Conservation (phyloP, 768 basidiomycete species). For the Cantharellus anzutake region DNA sequence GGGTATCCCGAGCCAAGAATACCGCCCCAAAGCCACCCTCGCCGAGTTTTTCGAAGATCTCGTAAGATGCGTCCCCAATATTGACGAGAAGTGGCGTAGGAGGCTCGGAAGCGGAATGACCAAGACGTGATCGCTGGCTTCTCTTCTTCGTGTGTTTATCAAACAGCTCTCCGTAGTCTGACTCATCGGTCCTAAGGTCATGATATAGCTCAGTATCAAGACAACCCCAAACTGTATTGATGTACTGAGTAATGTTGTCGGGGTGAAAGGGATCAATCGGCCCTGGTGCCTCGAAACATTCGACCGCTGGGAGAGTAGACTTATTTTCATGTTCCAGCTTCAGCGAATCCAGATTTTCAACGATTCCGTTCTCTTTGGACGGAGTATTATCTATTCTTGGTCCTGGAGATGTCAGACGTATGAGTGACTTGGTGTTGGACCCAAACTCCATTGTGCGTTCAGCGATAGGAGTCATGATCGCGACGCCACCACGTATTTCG, state of each 20-base stretch:
- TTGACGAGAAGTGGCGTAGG: constrained; percentile 30
- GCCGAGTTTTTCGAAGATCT: constrained; percentile 72
- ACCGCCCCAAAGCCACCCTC: constrained; percentile 95
- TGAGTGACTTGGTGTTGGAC: constrained; percentile 30
- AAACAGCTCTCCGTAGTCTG: constrained; percentile 42
- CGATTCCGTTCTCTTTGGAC: neutral
- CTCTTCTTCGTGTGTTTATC: constrained; percentile 46
- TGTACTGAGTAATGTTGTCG: constrained; percentile 37
- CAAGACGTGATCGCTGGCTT: constrained; percentile 10
- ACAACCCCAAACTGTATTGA: constrained; percentile 19
- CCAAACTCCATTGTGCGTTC: constrained; percentile 84
- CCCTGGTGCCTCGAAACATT: constrained; percentile 3
- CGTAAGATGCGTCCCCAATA: constrained; percentile 45
- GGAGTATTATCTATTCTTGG: neutral
- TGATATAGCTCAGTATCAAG: constrained; percentile 7
- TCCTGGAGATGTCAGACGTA: neutral
- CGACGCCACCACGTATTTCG: constrained; percentile 36
- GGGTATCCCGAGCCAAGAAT: constrained; percentile 47
- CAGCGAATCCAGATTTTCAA: neutral
- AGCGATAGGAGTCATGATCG: constrained; percentile 94
- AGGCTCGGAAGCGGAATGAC: constrained; percentile 1
- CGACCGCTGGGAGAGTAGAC: neutral
- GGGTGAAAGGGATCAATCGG: constrained; percentile 51
- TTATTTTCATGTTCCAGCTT: neutral
- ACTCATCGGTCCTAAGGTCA: constrained; percentile 16